Evolutionary conservation across 352 stramenopile genomes (phyloP).

Genomic region (Phytophthora kernoviae): DNA sequence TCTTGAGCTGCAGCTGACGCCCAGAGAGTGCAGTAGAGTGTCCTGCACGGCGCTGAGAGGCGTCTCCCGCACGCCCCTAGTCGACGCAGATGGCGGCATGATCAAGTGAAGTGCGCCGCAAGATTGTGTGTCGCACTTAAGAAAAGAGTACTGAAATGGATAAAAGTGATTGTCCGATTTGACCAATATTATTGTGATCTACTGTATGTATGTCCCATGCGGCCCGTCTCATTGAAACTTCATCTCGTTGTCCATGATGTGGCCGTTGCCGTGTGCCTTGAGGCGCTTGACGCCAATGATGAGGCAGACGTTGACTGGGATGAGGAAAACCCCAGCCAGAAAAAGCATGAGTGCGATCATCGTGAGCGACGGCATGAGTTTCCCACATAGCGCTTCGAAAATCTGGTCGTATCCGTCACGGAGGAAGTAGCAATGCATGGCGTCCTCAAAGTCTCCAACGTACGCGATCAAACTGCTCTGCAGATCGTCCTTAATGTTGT

Average conservation of each 20-base stretch:
- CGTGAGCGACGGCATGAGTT: slow-evolving; percentile 70
- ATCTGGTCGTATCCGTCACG: slow-evolving; percentile 50
- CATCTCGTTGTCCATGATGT: slow-evolving; percentile 66
- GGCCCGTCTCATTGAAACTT: slow-evolving; percentile 56
- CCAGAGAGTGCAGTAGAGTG: slow-evolving; percentile 56
- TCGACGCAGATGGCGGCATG: not conserved
- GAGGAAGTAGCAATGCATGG: slow-evolving; percentile 73
- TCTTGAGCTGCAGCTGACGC: slow-evolving; percentile 56
- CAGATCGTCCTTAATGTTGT: slow-evolving; percentile 47
- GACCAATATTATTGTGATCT: too few species aligned
- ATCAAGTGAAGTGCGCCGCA: too few species aligned
- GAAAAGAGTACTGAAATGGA: too few species aligned
- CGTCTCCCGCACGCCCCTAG: slow-evolving; percentile 43
- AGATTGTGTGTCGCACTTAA: too few species aligned
- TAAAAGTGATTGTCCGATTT: too few species aligned
- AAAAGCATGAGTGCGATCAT: slow-evolving; percentile 84
- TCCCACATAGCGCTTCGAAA: slow-evolving; percentile 54
- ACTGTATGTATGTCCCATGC: too few species aligned
- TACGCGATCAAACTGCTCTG: slow-evolving; percentile 53
- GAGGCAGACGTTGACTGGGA: slow-evolving; percentile 70
- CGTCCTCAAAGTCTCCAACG: slow-evolving; percentile 56
- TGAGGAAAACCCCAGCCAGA: slow-evolving; percentile 64
- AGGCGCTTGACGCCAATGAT: slow-evolving; percentile 72
- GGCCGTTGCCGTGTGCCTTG: slow-evolving; percentile 53
- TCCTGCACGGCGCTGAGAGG: slow-evolving; percentile 54